A percentile compares a stretch with the other conserved stretches of the same genome.
Conservation (phyloP, 2,329 filamentous ascomycete genomes). For the Microsporum ferrugineum region DNA sequence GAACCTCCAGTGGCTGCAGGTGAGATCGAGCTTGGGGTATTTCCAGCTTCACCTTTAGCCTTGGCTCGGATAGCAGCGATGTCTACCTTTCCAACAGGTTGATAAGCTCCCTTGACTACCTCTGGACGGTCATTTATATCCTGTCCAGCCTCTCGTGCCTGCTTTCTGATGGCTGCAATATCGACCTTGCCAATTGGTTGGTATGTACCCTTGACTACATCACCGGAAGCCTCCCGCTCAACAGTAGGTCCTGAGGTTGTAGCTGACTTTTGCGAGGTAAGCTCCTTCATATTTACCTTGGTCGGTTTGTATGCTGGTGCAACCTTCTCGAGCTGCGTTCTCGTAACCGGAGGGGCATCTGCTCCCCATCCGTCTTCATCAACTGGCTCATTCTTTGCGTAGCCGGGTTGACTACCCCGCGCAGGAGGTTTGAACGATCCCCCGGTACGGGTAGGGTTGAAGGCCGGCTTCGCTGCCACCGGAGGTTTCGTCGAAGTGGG, state of each 20-base stretch:
- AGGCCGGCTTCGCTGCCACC: conserved; percentile 78
- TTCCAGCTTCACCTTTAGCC: conserved; percentile 45
- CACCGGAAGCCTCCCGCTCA: conserved; percentile 43
- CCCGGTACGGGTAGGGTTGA: conserved; percentile 60
- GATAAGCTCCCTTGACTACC: conserved; percentile 82
- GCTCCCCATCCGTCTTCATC: conserved; percentile 89
- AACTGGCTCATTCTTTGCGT: conserved; percentile 40
- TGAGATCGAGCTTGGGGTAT: conserved; percentile 29
- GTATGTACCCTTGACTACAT: conserved; percentile 75
- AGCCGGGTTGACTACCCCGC: conserved; percentile 43
- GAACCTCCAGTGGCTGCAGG: conserved; percentile 35
- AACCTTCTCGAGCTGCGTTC: conserved; percentile 83
- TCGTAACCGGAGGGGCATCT: conserved; percentile 82
- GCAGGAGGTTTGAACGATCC: conserved; percentile 57
- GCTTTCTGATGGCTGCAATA: conserved; percentile 73
- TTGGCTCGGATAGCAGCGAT: conserved; percentile 85
- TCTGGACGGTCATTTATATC: conserved; percentile 64
- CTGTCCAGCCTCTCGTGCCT: conserved; percentile 51
- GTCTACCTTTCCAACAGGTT: conserved; percentile 92
- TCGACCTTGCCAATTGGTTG: conserved; percentile 96
- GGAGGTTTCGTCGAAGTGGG: conserved; percentile 47
- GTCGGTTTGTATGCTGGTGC: conserved; percentile 87
- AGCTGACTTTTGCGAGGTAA: conserved; percentile 61
- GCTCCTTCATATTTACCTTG: conserved; percentile 82
- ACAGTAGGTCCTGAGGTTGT: conserved; percentile 24